Evolutionary conservation across 495 filamentous ascomycete species (phyloP), one percentile per base, ranked within the genome.

Genomic region (Rostrohypoxylon terebratum): DNA sequence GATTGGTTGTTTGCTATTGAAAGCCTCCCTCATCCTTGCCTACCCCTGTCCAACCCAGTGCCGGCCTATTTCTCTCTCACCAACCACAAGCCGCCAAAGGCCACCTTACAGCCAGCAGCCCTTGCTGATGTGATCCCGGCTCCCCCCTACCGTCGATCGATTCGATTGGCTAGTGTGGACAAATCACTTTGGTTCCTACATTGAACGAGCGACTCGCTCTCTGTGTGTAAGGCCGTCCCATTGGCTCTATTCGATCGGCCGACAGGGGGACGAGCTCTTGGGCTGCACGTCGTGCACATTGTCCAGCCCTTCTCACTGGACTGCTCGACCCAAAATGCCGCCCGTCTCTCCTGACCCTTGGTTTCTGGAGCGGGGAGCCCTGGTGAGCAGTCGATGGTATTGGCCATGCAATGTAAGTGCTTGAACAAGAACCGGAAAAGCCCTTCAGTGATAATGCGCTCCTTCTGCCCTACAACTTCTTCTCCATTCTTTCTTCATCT

Each of bases 281-380:
- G 66, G 65, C 69, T 70, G 76, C 74, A 72, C 74, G 66, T 73
- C 59, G 74, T 76, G 76, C 76, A 76, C 76, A 74, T 69, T 66
- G 45, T 71, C 60, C 60, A 57, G 74, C 68, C 66, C 55, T 73
- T 61, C 69, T 75, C 63, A 78, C 68, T 78, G 76, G 76, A 36
- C 74, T 59, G 63, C 38, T 60, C 45, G 71, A 47, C 63, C 68
- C 60, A 54, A 72, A 74, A 76, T 74, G 71, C 50, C 76, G 76
- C 73, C 76, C 74, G 65, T 45, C 63, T 68, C 62, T 69, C 31
- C 51, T 68, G 42, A 69, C 55, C 73, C 73, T 75, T 68, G 66
- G 47, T 20, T 40, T 59, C 66, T 62, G 50, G 68, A 59, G 72
- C 65, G 75, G 75, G 75, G 69, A 63, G 75, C 36, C 63, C 36